Evolutionary conservation across 495 filamentous ascomycete species (phyloP), one percentile per base, ranked within the genome.

Genomic region (Cudoniella acicularis): DNA sequence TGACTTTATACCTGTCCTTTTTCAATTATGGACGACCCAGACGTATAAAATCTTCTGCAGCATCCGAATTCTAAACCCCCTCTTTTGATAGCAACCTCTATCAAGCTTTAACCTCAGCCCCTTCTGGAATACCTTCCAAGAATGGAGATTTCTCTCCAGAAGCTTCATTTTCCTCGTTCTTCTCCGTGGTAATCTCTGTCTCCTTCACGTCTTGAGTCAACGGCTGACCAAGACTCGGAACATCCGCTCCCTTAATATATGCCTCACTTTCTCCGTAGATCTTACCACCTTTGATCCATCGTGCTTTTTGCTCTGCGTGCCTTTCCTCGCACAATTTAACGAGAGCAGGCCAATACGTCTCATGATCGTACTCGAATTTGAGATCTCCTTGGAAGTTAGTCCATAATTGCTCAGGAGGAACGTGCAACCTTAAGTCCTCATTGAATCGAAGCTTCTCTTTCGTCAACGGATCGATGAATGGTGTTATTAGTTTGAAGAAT

Each of bases 391-490:
- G 59, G 61, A 82, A 81, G 52, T 82, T 75, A 59, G 81, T 83
- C 84, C 91, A 85, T 41, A 98, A 81, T 55, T 96, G 91, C 63
- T 81, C 74, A 6, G 83, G 67, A 4, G 91, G 92, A 10, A 98
- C 87, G 64, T 89, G 86, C 48, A 87, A 73, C 59, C 77, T 74
- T 73, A 94, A 80, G 64, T 96, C 87, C 65, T 95, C 89, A 73
- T 96, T 96, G 79, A 96, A 98, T 68, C 89, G 91, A 67, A 98
- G 82, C 77, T 98, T 98, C 62, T 94, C 83, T 16, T 86, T 83
- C 16, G 94, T 98, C 59, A 87, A 62, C 9, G 94, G 94, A 73
- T 98, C 94, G 70, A 98, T 96, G 72, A 98, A 98, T 24, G 93
- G 92, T 18, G 83, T 89, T 73, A 98, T 92, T 58, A 96, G 73